A percentile compares a stretch with the other conserved stretches of the same genome.
These are phyloP conservation scores for Pogostemon cablin DNA, from an alignment of 257 asterid genomes.

Conservation along the genomic window DNA sequence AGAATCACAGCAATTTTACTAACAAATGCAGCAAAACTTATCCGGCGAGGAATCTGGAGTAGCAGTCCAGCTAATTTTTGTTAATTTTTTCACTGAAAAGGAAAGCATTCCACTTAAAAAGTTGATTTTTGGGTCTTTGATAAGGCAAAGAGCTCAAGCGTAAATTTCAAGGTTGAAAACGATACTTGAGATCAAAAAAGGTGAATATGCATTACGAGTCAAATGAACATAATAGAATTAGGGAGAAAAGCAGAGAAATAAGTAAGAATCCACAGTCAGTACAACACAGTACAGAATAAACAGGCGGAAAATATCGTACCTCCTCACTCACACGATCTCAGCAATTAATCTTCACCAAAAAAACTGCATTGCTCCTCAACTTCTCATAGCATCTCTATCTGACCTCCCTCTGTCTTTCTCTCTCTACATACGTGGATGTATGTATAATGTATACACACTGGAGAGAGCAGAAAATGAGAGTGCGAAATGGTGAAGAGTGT, in stretches of 20 bases:
- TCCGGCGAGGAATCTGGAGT: conserved; percentile 5
- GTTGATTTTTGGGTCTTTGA: background rate
- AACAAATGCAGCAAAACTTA: conserved; percentile 17
- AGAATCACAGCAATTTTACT: conserved; percentile 20
- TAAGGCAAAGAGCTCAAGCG: conserved; percentile 20
- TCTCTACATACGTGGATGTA: background rate
- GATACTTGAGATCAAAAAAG: conserved; percentile 40
- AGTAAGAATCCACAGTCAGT: background rate
- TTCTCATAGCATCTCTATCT: background rate
- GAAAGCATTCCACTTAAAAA: conserved; percentile 18
- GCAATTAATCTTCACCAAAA: conserved; percentile 18
- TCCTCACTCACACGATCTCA: conserved; percentile 35
- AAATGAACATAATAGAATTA: conserved; percentile 28
- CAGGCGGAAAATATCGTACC: conserved; percentile 20
- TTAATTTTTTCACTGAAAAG: conserved; percentile 23
- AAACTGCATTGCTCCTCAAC: conserved; percentile 35
- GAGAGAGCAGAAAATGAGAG: background rate
- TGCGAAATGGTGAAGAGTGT: conserved; percentile 31
- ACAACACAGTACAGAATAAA: conserved; percentile 21
- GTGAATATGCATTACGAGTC: conserved; percentile 38
- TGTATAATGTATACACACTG: background rate
- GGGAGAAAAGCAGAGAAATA: conserved; percentile 4
- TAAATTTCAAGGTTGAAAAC: conserved; percentile 36
- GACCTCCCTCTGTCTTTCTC: conserved; percentile 13
- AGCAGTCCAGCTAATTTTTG: conserved; percentile 23